phyloP scores from a whole-genome alignment of 192 early-diverging fungal genomes.

The Coemansia erecta region DNA sequence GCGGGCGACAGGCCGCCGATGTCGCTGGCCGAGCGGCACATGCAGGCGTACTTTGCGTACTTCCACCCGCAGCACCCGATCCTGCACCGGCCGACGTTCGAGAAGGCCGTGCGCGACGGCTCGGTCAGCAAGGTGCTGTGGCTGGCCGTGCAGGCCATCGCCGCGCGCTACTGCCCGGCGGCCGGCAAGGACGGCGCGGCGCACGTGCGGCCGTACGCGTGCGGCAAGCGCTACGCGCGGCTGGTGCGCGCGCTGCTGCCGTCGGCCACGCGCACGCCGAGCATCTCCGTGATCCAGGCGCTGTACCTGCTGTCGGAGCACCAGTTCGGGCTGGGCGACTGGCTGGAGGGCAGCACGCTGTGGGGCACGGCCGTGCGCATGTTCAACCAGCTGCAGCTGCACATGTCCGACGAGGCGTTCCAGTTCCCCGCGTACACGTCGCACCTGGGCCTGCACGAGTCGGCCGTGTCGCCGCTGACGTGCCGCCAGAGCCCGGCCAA shows the following conservation, averaged over 20 bases:
- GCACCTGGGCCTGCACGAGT: conserved; percentile 52
- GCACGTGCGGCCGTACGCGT: conserved; percentile 26
- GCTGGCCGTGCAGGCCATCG: conserved; percentile 51
- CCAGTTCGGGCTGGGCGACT: conserved; percentile 51
- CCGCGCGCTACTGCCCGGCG: conserved; percentile 39
- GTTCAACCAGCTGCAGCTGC: conserved; percentile 54
- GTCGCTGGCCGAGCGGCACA: conserved; percentile 18
- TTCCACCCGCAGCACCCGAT: conserved; percentile 54
- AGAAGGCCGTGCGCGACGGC: conserved; percentile 31
- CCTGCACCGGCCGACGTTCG: conserved; percentile 49
- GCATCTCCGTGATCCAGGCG: conserved; percentile 47
- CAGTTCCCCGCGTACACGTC: conserved; percentile 54
- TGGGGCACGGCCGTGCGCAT: conserved; percentile 55
- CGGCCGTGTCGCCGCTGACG: conserved; percentile 43
- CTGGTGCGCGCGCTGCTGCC: conserved; percentile 41
- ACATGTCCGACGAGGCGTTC: conserved; percentile 53
- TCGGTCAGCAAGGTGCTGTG: conserved; percentile 38
- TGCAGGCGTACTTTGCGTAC: conserved; percentile 41
- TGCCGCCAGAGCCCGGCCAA: conserved; percentile 47
- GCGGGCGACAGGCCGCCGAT: not conserved
- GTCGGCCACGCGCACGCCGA: conserved; percentile 29
- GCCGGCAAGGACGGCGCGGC: not conserved
- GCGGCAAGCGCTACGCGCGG: conserved; percentile 30
- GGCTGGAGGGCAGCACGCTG: conserved; percentile 46
- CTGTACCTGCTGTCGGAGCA: conserved; percentile 45